Percentiles rank a stretch among this genome's conserved stretches.
Conservation (phyloP, 345 rosid species). For the Aethionema arabicum region DNA sequence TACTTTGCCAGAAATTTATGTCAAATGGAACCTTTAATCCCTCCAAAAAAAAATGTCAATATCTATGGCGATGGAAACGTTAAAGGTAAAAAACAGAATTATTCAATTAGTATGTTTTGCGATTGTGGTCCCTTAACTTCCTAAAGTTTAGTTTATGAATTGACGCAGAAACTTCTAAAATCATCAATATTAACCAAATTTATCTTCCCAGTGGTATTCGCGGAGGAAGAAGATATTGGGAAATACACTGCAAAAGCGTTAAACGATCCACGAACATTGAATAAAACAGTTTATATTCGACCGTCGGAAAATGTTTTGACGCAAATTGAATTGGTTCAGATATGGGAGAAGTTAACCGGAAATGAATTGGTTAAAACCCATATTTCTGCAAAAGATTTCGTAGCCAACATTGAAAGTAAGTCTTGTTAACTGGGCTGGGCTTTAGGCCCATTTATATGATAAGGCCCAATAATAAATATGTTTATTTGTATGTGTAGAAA, state of each 20-base stretch:
- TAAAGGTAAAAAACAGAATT: constrained; percentile 49
- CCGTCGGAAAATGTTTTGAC: constrained; percentile 59
- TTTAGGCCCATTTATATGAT: background rate
- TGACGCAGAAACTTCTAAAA: background rate
- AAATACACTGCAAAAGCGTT: constrained; percentile 62
- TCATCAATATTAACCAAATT: background rate
- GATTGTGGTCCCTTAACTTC: background rate
- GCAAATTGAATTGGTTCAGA: constrained; percentile 53
- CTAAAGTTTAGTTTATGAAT: background rate
- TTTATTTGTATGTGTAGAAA: constrained; percentile 35
- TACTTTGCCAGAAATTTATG: constrained; percentile 52
- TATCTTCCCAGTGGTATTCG: constrained; percentile 42
- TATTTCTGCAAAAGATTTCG: constrained; percentile 50
- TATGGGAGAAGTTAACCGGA: constrained; percentile 70
- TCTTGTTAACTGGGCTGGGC: background rate
- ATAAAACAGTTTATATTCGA: constrained; percentile 61
- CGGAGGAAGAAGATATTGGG: constrained; percentile 73
- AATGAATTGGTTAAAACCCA: constrained; percentile 43
- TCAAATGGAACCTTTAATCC: constrained; percentile 57
- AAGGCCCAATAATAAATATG: background rate
- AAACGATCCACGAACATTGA: constrained; percentile 64
- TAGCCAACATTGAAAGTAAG: constrained; percentile 63
- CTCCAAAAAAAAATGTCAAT: constrained; percentile 51
- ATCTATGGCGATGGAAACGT: constrained; percentile 74
- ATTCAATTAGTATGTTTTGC: background rate